A percentile compares a stretch with the other conserved stretches of the same genome.
Conservation (phyloP, 2,329 filamentous ascomycete species). For the Tolypocladium ophioglossoides region DNA sequence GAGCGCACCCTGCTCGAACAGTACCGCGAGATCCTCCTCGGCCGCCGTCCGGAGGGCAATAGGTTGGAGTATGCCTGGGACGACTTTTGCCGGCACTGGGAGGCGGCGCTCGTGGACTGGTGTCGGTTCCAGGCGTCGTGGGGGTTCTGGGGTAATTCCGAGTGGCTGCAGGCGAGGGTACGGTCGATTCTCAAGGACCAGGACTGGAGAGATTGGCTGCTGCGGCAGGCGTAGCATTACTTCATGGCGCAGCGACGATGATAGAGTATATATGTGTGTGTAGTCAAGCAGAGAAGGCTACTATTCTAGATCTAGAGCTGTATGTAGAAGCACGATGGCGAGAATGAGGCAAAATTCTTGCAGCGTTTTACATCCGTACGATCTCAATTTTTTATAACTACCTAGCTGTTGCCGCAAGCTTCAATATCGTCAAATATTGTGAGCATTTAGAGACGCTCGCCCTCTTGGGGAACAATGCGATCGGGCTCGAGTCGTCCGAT, state of each 20-base stretch:
- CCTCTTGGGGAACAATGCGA: too few species aligned
- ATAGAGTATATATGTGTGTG: not conserved
- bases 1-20: slow-evolving; percentile 39
- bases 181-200: slow-evolving; percentile 34
- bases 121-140: slow-evolving; percentile 49
- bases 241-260: too few species aligned
- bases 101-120: slow-evolving; percentile 59
- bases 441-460: too few species aligned
- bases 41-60: not conserved
- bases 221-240: slow-evolving; percentile 5
- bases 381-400: too few species aligned
- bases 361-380: too few species aligned
- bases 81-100: slow-evolving; percentile 49
- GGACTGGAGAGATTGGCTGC: slow-evolving; percentile 35
- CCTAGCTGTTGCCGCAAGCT: not conserved
- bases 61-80: slow-evolving; percentile 38
- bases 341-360: too few species aligned
- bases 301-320: not conserved
- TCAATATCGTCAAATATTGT: not conserved
- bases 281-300: too few species aligned
- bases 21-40: slow-evolving; percentile 33
- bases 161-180: slow-evolving; percentile 46
- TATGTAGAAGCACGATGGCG: too few species aligned
- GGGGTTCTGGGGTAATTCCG: slow-evolving; percentile 51
- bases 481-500: too few species aligned